These are phyloP conservation scores for Posidonia oceanica DNA, from an alignment of 116 monocot species.

Conservation along the genomic window DNA sequence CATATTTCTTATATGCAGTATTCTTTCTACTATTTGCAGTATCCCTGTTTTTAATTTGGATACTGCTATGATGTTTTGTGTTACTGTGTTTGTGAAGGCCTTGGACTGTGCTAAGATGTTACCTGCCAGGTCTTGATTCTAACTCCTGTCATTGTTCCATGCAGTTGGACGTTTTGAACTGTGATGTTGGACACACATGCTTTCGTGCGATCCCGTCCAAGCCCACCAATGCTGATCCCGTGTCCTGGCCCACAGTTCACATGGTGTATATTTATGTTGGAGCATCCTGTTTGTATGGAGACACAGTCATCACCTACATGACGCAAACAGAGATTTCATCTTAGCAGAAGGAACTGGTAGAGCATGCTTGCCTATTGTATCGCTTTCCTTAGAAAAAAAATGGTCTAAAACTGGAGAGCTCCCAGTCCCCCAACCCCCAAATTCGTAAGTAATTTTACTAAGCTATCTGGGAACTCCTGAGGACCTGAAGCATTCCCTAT, in stretches of 20 bases:
- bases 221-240: conserved; percentile 76
- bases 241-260: conserved; percentile 74
- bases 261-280: conserved; percentile 45
- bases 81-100: too few relatives aligned
- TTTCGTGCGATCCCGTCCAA: conserved; percentile 46
- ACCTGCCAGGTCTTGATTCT: conserved; percentile 92
- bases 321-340: neutral
- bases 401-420: neutral
- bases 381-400: neutral
- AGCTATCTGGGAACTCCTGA: too few relatives aligned
- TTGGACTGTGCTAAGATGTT: neutral
- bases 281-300: conserved; percentile 75
- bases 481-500: too few relatives aligned
- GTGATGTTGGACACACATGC: conserved; percentile 68
- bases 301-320: conserved; percentile 51
- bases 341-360: too few relatives aligned
- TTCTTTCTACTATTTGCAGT: too few relatives aligned
- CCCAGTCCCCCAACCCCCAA: too few relatives aligned
- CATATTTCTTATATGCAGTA: too few relatives aligned
- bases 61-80: too few relatives aligned
- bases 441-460: too few relatives aligned
- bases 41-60: too few relatives aligned
- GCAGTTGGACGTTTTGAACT: conserved; percentile 33
- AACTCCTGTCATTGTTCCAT: conserved; percentile 52
- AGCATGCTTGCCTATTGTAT: too few relatives aligned